phyloP scores from a whole-genome alignment of 2,329 filamentous ascomycete species.

The Penicillium aurantiogriseum region DNA sequence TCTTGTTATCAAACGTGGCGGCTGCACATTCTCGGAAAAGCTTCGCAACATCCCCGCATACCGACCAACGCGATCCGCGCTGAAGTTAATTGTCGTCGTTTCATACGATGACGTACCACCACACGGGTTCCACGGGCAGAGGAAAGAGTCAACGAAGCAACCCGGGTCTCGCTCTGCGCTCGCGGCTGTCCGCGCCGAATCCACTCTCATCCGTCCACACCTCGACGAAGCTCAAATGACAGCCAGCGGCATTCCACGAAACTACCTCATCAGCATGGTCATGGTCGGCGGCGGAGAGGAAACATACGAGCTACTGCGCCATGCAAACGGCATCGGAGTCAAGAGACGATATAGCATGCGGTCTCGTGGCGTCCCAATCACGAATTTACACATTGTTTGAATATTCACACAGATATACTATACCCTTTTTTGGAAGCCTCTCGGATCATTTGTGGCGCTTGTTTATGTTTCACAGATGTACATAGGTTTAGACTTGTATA shows the following conservation, averaged over 20 bases:
- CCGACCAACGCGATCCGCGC: slow-evolving; percentile 56
- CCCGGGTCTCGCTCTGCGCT: slow-evolving; percentile 37
- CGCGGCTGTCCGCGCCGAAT: slow-evolving; percentile 37
- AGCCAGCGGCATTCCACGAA: slow-evolving; percentile 65
- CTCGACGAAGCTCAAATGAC: slow-evolving; percentile 74
- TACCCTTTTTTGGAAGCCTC: slow-evolving; percentile 10
- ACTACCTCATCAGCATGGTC: slow-evolving; percentile 75
- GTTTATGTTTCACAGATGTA: not conserved
- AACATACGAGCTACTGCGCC: slow-evolving; percentile 62
- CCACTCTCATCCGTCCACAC: slow-evolving; percentile 61
- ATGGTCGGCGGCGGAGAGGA: slow-evolving; percentile 73
- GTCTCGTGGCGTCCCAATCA: slow-evolving; percentile 75
- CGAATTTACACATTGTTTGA: slow-evolving; percentile 70
- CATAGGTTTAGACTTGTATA: slow-evolving; percentile 6
- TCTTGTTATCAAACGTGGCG: slow-evolving; percentile 77
- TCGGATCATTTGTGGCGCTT: not conserved
- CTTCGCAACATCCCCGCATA: slow-evolving; percentile 80
- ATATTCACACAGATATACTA: slow-evolving; percentile 11
- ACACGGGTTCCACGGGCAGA: not conserved
- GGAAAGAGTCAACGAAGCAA: not conserved
- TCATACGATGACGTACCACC: slow-evolving; percentile 53
- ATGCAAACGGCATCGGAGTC: slow-evolving; percentile 68
- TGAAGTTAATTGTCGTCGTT: slow-evolving; percentile 82
- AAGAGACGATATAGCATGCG: slow-evolving; percentile 75
- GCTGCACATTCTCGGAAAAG: slow-evolving; percentile 81